Conservation (phyloP, 1,284 basidiomycete genomes). For the Sporisorium graminicola region DNA sequence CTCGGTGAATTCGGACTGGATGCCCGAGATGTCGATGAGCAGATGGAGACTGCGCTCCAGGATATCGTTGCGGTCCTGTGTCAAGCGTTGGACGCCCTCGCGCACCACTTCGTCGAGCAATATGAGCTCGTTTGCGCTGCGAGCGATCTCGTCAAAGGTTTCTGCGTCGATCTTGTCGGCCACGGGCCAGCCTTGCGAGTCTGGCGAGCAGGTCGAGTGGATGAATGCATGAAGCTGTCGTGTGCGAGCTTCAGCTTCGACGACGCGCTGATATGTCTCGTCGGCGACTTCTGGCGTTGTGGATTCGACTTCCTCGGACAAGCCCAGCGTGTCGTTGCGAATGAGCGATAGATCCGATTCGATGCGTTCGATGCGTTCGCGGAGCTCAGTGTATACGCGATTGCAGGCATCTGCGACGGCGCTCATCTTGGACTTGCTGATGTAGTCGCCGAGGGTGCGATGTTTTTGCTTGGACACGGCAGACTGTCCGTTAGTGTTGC, state of each 20-base stretch:
- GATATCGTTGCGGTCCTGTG: slow-evolving; percentile 66
- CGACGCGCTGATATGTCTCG: slow-evolving; percentile 56
- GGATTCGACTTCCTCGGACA: slow-evolving; percentile 54
- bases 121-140: slow-evolving; percentile 52
- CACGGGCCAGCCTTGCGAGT: slow-evolving; percentile 61
- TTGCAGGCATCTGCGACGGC: slow-evolving; percentile 59
- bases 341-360: slow-evolving; percentile 45
- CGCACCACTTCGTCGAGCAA: slow-evolving; percentile 57
- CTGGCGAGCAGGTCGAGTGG: slow-evolving; percentile 51
- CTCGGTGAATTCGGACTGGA: slow-evolving; percentile 68
- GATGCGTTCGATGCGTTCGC: slow-evolving; percentile 39
- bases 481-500: slow-evolving; percentile 16
- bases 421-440: slow-evolving; percentile 56
- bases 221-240: slow-evolving; percentile 44
- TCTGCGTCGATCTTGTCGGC: slow-evolving; percentile 52
- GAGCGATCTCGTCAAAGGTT: slow-evolving; percentile 45
- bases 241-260: slow-evolving; percentile 40
- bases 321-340: slow-evolving; percentile 47
- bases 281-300: slow-evolving; percentile 52
- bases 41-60: slow-evolving; percentile 59
- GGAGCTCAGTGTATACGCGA: slow-evolving; percentile 50
- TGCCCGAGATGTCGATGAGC: slow-evolving; percentile 64
- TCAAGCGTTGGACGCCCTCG: slow-evolving; percentile 55
- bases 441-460: slow-evolving; percentile 62
- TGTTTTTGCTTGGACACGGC: slow-evolving; percentile 28